These are phyloP conservation scores for Cymodocea nodosa DNA, from an alignment of 116 monocot species.

Conservation along the genomic window DNA sequence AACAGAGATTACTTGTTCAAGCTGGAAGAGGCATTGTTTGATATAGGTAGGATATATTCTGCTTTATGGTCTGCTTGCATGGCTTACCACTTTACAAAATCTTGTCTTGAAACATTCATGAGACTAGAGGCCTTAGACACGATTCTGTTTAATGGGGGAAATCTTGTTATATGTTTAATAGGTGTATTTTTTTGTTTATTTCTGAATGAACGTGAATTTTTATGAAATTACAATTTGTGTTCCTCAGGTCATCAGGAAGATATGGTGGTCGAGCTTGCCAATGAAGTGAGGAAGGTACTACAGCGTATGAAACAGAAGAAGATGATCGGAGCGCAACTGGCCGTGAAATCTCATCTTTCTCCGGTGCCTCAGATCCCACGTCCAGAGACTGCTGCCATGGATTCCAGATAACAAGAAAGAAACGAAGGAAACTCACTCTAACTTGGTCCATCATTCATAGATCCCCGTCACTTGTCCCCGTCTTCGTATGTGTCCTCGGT, in stretches of 20 bases:
- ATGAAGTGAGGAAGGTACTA: slow-evolving; percentile 75
- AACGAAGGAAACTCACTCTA: too few relatives aligned
- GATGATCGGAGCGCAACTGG: slow-evolving; percentile 16
- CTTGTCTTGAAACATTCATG: too few relatives aligned
- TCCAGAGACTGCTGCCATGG: slow-evolving; percentile 27
- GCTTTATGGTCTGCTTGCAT: not conserved
- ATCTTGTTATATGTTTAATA: too few relatives aligned
- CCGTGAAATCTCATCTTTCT: slow-evolving; percentile 26
- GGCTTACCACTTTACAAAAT: too few relatives aligned
- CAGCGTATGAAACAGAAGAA: slow-evolving; percentile 33
- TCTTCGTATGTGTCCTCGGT: too few relatives aligned
- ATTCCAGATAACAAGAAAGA: not conserved
- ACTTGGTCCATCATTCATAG: too few relatives aligned
- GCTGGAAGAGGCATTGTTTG: slow-evolving; percentile 71
- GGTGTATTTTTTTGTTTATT: too few relatives aligned
- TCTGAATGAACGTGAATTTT: too few relatives aligned
- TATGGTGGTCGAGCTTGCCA: slow-evolving; percentile 55
- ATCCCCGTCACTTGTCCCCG: too few relatives aligned
- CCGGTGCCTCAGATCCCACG: slow-evolving; percentile 22
- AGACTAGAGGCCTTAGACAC: too few relatives aligned
- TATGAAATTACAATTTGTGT: not conserved
- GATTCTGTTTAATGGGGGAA: too few relatives aligned
- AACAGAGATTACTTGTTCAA: slow-evolving; percentile 89
- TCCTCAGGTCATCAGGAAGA: slow-evolving; percentile 74
- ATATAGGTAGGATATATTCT: slow-evolving; percentile 44